These are phyloP conservation scores for Xenoacremonium recifei DNA, from an alignment of 2,329 filamentous ascomycete species.

Conservation along the genomic window DNA sequence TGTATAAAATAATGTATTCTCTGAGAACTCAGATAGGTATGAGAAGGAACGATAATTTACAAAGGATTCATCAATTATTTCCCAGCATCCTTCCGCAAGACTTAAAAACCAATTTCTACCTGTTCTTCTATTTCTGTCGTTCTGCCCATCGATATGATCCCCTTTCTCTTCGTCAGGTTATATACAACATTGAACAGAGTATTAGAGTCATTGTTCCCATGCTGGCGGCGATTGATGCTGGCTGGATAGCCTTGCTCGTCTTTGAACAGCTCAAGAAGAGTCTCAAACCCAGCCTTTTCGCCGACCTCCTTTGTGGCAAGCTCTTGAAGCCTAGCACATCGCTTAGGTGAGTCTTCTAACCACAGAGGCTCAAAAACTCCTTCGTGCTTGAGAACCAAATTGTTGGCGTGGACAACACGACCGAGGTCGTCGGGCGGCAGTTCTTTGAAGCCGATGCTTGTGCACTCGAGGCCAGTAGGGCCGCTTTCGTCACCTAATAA, in stretches of 20 bases:
- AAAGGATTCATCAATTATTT: too few species aligned
- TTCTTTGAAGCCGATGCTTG: background rate
- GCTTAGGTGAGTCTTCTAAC: background rate
- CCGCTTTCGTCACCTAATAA: background rate
- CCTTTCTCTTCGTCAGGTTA: constrained; percentile 1
- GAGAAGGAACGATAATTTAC: too few species aligned
- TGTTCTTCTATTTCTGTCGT: constrained; percentile 6
- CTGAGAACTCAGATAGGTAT: too few species aligned
- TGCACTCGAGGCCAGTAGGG: constrained; percentile 1
- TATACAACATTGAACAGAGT: constrained; percentile 2
- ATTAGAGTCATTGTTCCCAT: constrained; percentile 1
- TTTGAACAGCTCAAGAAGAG: constrained; percentile 2
- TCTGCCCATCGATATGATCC: constrained; percentile 1
- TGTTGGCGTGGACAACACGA: background rate
- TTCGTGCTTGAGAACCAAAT: background rate
- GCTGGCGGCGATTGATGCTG: constrained; percentile 1
- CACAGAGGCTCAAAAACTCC: background rate
- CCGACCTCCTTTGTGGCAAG: background rate
- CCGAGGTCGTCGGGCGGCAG: background rate
- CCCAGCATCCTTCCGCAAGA: too few species aligned
- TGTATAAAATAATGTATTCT: too few species aligned
- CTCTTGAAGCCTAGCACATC: background rate
- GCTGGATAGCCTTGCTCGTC: constrained; percentile 2
- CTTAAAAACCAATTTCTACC: constrained; percentile 5
- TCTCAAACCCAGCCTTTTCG: background rate